Evolutionary conservation across 2,329 filamentous ascomycete species (phyloP), one percentile per base, ranked within the genome.

Genomic region (Huntiella bhutanensis): DNA sequence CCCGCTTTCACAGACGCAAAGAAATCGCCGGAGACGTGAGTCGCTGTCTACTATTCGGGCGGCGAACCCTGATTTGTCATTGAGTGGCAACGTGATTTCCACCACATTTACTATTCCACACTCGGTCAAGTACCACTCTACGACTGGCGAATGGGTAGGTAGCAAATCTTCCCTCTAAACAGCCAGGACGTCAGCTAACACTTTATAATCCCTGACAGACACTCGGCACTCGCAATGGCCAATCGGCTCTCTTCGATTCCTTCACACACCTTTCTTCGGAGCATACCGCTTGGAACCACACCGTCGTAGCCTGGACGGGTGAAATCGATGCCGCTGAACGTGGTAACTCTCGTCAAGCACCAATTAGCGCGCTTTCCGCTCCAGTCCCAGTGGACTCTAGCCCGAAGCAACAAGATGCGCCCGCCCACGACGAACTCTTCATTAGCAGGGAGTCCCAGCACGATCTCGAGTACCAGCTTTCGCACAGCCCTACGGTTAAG

Each of bases 251-350:
- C 33, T 92, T 92, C 62, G 86, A 95, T 60, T 87, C 86, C 7
- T 86, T 96, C 57, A 75, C 80, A 47, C 80, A 92, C 62, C 75
- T 96, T 39, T 83, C 86, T 3, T 92, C 86, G n/a, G 70, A 80
- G 47, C 71, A 81, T 38, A 79, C 80, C 2, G 77, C 80, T 15
- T 96, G 87, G 87, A 84, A 86, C 55, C 88, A 95, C 64, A 91
- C 80, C 1, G 73, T 95, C 4, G 82, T 96, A 45, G 87, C 85
- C 40, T 96, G 88, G 88, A 94, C 88, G 3, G 88, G 88, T 49
- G 88, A 96, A 60, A 80, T 88, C 49, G 73, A 78, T 48, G 64
- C 49, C 15, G 41, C 41, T 33, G 49, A 48, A 28, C 41, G 22
- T 35, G 45, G 46, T 16, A 45, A 40, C 17, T 41, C 46, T 10